Evolutionary conservation across 257 asterid species (phyloP).

Genomic region (Nemophila menziesii): DNA sequence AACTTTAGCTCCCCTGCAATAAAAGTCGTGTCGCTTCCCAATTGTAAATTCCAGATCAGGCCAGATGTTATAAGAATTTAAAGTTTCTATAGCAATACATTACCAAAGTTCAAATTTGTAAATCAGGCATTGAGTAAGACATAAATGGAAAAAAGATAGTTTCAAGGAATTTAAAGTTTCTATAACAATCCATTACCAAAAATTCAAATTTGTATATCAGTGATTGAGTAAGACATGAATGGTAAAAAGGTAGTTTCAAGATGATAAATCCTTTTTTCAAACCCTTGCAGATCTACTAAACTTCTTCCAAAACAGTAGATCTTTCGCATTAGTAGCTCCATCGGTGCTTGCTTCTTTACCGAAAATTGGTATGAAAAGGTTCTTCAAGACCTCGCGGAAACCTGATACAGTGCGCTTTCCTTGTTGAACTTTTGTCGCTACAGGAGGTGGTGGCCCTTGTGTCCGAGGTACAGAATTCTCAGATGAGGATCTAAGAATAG

Average conservation of each 20-base stretch:
- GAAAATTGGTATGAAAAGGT: slow-evolving; percentile 40
- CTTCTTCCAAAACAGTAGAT: slow-evolving; percentile 26
- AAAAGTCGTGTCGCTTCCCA: no score
- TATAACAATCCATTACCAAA: no score
- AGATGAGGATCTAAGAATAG: slow-evolving; percentile 70
- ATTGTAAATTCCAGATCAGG: no score
- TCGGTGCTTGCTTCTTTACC: slow-evolving; percentile 22
- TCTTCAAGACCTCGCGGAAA: slow-evolving; percentile 46
- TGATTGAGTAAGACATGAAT: no score
- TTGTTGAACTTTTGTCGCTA: slow-evolving; percentile 9
- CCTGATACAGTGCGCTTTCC: slow-evolving; percentile 22
- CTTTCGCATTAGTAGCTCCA: slow-evolving; percentile 11
- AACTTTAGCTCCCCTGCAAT: no score
- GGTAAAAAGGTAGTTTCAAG: background rate
- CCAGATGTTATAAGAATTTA: no score
- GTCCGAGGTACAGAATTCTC: slow-evolving; percentile 33
- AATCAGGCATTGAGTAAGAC: no score
- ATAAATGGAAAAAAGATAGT: no score
- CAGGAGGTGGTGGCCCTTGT: slow-evolving; percentile 11
- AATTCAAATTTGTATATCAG: background rate
- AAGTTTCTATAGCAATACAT: no score
- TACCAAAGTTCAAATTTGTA: no score
- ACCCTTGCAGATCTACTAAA: slow-evolving; percentile 50
- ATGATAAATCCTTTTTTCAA: background rate
- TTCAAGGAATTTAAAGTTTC: no score